A percentile compares a stretch with the other conserved stretches of the same genome.
Evolutionary conservation across 345 rosid genomes (phyloP).

Genomic region (Rhodamnia rubescens): DNA sequence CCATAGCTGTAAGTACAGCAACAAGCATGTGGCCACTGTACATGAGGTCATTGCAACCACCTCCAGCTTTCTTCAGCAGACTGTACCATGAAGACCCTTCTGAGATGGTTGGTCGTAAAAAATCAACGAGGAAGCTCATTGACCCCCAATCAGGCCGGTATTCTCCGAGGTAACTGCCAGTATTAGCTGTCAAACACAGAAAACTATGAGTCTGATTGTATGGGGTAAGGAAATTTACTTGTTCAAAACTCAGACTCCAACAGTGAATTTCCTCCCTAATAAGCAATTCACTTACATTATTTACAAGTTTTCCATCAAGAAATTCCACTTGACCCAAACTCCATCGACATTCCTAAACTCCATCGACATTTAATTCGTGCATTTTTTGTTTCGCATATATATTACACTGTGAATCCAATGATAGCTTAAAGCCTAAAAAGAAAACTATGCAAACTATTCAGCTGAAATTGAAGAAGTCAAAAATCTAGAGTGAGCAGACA

Average conservation of each 20-base stretch:
- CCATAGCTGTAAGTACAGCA: slow-evolving; percentile 92
- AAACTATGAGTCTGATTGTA: not conserved
- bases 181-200: slow-evolving; percentile 31
- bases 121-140: slow-evolving; percentile 73
- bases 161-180: slow-evolving; percentile 35
- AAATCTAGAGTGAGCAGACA: not conserved
- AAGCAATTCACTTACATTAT: not conserved
- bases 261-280: not conserved
- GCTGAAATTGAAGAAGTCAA: not conserved
- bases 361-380: not conserved
- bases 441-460: not conserved
- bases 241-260: not conserved
- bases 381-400: not conserved
- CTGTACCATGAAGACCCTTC: slow-evolving; percentile 71
- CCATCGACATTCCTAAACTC: not conserved
- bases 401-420: not conserved
- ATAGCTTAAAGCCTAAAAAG: not conserved
- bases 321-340: not conserved
- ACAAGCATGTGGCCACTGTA: slow-evolving; percentile 98
- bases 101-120: slow-evolving; percentile 61
- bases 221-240: not conserved
- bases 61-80: slow-evolving; percentile 80
- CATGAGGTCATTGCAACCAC: slow-evolving; percentile 95
- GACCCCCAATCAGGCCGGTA: slow-evolving; percentile 73
- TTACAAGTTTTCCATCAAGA: not conserved